Conservation (phyloP, 306 rosid species). For the Hylodesmum podocarpum region DNA sequence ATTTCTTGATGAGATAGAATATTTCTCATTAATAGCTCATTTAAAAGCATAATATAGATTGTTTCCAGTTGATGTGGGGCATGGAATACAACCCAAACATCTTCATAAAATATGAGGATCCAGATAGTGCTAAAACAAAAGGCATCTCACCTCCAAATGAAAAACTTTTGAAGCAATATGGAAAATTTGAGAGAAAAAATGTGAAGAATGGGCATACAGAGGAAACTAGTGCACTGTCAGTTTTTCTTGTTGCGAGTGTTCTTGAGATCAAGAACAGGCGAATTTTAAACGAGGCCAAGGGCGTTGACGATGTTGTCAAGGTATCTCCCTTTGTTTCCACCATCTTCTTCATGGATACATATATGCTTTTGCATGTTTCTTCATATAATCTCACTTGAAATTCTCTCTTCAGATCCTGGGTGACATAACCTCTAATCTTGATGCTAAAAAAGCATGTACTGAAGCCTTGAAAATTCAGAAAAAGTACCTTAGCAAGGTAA, state of each 20-base stretch:
- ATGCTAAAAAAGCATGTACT: constrained; percentile 77
- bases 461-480: constrained; percentile 89
- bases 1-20: constrained; percentile 21
- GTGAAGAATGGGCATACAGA: constrained; percentile 60
- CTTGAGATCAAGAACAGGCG: constrained; percentile 79
- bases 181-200: constrained; percentile 80
- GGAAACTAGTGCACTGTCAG: constrained; percentile 53
- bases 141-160: constrained; percentile 38
- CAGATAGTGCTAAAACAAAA: constrained; percentile 32
- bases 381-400: constrained; percentile 25
- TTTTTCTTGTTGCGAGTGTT: constrained; percentile 88
- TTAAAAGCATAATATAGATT: constrained; percentile 70
- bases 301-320: constrained; percentile 86
- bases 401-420: constrained; percentile 68
- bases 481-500: constrained; percentile 83
- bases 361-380: constrained; percentile 14
- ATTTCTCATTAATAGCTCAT: constrained; percentile 39
- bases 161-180: constrained; percentile 72
- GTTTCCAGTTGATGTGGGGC: constrained; percentile 97
- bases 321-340: constrained; percentile 40
- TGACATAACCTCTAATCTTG: constrained; percentile 70
- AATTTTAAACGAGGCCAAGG: constrained; percentile 83
- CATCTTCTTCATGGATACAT: neutral
- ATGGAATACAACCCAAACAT: constrained; percentile 97
- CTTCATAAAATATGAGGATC: constrained; percentile 57